Evolutionary conservation across 2,329 filamentous ascomycete genomes (phyloP).

Genomic region (Phyllosticta citribraziliensis): DNA sequence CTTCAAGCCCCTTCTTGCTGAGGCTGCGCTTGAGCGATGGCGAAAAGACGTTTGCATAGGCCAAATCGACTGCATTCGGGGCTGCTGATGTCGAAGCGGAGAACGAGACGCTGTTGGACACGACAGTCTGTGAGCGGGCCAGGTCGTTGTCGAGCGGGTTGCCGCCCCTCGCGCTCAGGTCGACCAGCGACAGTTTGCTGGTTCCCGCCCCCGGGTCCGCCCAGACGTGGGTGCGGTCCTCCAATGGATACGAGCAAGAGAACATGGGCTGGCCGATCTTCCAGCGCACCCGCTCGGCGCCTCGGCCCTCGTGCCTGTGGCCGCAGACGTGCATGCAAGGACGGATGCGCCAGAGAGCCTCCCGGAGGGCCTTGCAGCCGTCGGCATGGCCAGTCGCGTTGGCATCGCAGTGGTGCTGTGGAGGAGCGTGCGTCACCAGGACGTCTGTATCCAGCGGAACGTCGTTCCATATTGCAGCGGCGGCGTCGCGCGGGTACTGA

Average conservation of each 20-base stretch:
- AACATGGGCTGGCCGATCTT: slow-evolving; percentile 25
- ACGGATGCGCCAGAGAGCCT: slow-evolving; percentile 49
- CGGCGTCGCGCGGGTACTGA: slow-evolving; percentile 42
- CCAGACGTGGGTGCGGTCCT: slow-evolving; percentile 42
- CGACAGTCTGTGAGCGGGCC: slow-evolving; percentile 1
- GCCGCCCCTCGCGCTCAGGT: slow-evolving; percentile 43
- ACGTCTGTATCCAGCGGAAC: slow-evolving; percentile 56
- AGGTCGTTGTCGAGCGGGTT: slow-evolving; percentile 21
- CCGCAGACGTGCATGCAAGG: slow-evolving; percentile 60
- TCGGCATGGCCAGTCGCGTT: slow-evolving; percentile 17
- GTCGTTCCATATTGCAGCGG: slow-evolving; percentile 43
- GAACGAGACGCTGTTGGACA: slow-evolving; percentile 2
- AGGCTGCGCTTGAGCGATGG: background rate
- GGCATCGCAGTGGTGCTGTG: slow-evolving; percentile 48
- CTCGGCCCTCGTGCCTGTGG: slow-evolving; percentile 61
- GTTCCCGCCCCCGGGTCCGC: slow-evolving; percentile 47
- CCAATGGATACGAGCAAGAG: slow-evolving; percentile 29
- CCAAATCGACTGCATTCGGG: background rate
- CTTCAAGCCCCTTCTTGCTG: background rate
- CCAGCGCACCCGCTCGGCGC: slow-evolving; percentile 55
- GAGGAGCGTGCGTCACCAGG: slow-evolving; percentile 62
- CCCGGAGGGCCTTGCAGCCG: slow-evolving; percentile 53
- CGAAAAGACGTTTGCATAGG: background rate
- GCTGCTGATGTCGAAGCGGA: slow-evolving; percentile 3
- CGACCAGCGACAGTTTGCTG: slow-evolving; percentile 54